Evolutionary conservation across 1,284 basidiomycete species (phyloP).

Genomic region (Sanghuangporus baumii): DNA sequence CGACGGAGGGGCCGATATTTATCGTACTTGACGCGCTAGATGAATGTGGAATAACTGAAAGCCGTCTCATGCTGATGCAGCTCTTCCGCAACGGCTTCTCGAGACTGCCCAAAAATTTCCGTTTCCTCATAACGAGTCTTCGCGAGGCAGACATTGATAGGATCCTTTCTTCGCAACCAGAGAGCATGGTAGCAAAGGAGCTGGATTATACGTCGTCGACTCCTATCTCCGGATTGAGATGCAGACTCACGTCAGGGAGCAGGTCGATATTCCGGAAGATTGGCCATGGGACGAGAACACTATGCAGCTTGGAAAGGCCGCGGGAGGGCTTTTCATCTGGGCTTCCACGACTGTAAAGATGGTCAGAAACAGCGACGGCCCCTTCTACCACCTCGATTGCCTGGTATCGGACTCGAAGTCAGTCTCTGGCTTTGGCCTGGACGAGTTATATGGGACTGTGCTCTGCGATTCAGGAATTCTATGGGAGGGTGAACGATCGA

Average conservation of each 20-base stretch:
- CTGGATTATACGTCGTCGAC: neutral
- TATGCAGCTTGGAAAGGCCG: neutral
- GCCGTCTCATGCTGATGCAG: too few relatives aligned
- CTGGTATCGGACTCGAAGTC: neutral
- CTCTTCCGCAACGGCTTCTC: neutral
- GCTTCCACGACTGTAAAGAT: neutral
- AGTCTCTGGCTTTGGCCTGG: neutral
- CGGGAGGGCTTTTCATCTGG: constrained; percentile 1
- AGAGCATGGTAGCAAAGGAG: neutral
- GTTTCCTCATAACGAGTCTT: neutral
- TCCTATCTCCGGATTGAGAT: neutral
- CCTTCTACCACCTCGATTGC: neutral
- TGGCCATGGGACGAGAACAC: neutral
- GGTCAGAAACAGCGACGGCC: neutral
- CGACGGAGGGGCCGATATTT: neutral
- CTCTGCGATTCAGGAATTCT: neutral
- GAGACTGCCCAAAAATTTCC: neutral
- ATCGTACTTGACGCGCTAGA: constrained; percentile 1
- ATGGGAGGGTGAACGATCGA: neutral
- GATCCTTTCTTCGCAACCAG: neutral
- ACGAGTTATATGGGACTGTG: neutral
- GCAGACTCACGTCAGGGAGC: neutral
- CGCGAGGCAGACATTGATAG: neutral
- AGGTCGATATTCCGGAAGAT: neutral
- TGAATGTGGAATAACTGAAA: neutral